Evolutionary conservation across 2,329 filamentous ascomycete species (phyloP).

Genomic region (Cercospora brassicicola): DNA sequence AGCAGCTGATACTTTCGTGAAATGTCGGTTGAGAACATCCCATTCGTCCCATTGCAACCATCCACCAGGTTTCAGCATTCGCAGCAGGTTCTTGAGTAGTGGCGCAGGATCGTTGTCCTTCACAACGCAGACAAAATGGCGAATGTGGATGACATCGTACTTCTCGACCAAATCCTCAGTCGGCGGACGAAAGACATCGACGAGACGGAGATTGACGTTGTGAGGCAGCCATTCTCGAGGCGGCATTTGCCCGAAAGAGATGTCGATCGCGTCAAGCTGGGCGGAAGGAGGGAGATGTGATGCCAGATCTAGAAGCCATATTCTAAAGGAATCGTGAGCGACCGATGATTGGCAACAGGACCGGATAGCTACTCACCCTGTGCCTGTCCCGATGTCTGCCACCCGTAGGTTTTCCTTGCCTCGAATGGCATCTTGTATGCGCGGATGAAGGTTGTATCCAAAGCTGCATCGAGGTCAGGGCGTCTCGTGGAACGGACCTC

Average conservation of each 20-base stretch:
- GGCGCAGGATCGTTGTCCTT: constrained; percentile 28
- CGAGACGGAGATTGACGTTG: constrained; percentile 23
- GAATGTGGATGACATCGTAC: constrained; percentile 34
- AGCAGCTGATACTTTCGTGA: constrained; percentile 18
- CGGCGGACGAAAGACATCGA: constrained; percentile 25
- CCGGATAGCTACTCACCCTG: constrained; percentile 15
- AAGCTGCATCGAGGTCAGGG: constrained; percentile 8
- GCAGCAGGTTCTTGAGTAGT: constrained; percentile 24
- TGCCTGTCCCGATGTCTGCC: constrained; percentile 27
- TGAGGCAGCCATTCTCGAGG: constrained; percentile 20
- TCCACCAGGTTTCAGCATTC: constrained; percentile 28
- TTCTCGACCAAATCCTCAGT: constrained; percentile 20
- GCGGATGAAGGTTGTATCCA: constrained; percentile 26
- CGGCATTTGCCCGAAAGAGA: constrained; percentile 28
- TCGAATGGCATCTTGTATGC: constrained; percentile 21
- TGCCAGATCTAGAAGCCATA: constrained; percentile 28
- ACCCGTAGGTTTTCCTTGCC: constrained; percentile 21
- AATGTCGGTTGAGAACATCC: constrained; percentile 28
- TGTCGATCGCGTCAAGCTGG: constrained; percentile 32
- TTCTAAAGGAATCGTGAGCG: constrained; percentile 10
- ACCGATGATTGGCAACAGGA: background rate
- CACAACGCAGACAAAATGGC: constrained; percentile 31
- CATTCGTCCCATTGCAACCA: constrained; percentile 30
- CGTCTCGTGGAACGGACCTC: background rate
- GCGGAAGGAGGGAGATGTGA: constrained; percentile 22